Evolutionary conservation across 2,329 filamentous ascomycete species (phyloP).

Genomic region (Hypocreales sp.): DNA sequence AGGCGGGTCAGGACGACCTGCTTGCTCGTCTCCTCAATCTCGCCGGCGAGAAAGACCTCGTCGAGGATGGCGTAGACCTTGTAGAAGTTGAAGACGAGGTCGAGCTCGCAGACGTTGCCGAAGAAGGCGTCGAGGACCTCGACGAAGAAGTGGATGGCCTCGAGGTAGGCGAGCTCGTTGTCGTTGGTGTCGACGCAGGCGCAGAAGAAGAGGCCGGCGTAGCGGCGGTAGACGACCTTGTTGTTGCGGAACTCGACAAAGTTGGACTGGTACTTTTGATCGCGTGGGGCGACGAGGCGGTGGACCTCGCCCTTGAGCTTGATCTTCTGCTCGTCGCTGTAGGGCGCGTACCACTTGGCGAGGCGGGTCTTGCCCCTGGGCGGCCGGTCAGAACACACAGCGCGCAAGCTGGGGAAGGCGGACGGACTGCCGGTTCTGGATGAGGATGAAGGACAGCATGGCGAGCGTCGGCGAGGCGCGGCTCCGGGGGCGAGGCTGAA

Average conservation of each 20-base stretch:
- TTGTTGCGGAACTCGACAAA: conserved; percentile 94
- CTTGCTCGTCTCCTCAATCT: conserved; percentile 98
- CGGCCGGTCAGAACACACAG: neutral
- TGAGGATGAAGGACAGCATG: conserved; percentile 76
- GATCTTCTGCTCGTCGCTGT: conserved; percentile 97
- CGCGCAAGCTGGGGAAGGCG: neutral
- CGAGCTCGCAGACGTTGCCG: conserved; percentile 95
- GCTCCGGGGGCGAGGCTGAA: neutral
- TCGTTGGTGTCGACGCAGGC: conserved; percentile 98
- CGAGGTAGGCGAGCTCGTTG: conserved; percentile 91
- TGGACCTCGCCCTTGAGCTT: conserved; percentile 98
- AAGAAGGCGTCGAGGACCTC: conserved; percentile 98
- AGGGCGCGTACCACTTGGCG: conserved; percentile 98
- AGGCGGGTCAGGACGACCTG: conserved; percentile 88
- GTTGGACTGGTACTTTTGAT: conserved; percentile 99
- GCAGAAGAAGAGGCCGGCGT: conserved; percentile 97
- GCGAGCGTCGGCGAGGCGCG: conserved; percentile 1
- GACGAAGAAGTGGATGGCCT: conserved; percentile 98
- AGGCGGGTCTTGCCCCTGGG: conserved; percentile 89
- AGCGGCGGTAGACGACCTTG: conserved; percentile 94
- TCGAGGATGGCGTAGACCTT: conserved; percentile 96
- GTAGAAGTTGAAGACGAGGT: conserved; percentile 72
- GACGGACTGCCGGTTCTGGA: conserved; percentile 74
- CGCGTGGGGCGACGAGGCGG: conserved; percentile 89
- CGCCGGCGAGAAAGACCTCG: conserved; percentile 92